Base-by-base conservation (phyloP, 225 moss, liverwort and hornwort species). In the Asterella californica region DNA sequence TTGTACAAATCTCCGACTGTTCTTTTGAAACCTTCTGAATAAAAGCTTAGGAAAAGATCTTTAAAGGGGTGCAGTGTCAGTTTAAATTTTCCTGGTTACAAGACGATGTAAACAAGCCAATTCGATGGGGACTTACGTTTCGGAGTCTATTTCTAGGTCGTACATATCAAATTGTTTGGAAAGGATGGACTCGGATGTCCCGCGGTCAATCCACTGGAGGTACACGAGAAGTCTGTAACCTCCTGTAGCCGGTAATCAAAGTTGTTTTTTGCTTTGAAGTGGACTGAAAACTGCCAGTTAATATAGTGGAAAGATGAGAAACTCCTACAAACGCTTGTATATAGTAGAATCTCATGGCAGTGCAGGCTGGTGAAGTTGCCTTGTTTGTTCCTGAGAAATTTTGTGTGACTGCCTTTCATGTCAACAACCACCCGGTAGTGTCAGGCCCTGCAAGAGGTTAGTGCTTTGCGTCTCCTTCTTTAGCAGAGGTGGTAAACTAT, bases 341-440 rank as follows among this genome's bases (percentile, higher is more conserved):
- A 42, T 3, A 42, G 42, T 42, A 42, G 42, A 42, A 42, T 42
- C 3, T 42, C 42, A 42, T 42, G 7, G 3, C 42, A 42, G 4
- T 42, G 42, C 42, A 42, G 42, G 7, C 3, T 42, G 42, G 42
- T 42, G 42, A 3, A 42, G 42, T 42, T 42, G 42, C 7, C 42
- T 42, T 42, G 42, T 42, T 42, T 42, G 42, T 42, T 42, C 95
- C 95, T 71, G 95, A 99, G 77, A 93, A 92, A 47, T 99, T 89
- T 61, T 93, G 94, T 71, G 97, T 99, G 37, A 95, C 97, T 48
- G 85, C 93, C 65, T 92, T 90, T 60, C 95, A 99, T 83, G 89
- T 99, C 63, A 87, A 75, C 84, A 93, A 83, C 77, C 95, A 99
- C 82, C 95, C 90, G 30, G 84, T 95, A 5, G 77, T 99, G 79